These are phyloP conservation scores for Triangularia verruculosa DNA, from an alignment of 2,329 filamentous ascomycete genomes.

Conservation along the genomic window DNA sequence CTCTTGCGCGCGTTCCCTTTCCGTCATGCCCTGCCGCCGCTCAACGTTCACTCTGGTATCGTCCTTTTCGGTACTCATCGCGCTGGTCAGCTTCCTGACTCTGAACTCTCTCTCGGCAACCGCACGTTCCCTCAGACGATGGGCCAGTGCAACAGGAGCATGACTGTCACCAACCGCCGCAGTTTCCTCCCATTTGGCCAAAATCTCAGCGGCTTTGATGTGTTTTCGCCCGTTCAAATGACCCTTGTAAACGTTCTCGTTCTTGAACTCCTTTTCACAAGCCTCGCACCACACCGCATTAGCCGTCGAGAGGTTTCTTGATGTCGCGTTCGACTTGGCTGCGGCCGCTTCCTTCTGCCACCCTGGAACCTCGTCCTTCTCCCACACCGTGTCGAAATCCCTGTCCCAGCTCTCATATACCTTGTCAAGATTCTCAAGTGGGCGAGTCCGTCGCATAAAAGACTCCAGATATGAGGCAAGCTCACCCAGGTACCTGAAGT, in stretches of 20 bases:
- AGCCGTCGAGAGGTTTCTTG: constrained; percentile 36
- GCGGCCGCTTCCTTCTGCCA: constrained; percentile 63
- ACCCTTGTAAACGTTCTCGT: constrained; percentile 88
- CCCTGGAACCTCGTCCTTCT: constrained; percentile 71
- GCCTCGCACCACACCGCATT: constrained; percentile 85
- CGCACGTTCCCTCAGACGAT: constrained; percentile 77
- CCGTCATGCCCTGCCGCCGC: constrained; percentile 95
- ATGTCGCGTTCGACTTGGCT: constrained; percentile 38
- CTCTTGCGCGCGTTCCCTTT: constrained; percentile 90
- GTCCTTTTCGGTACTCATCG: constrained; percentile 82
- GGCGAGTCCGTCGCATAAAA: constrained; percentile 81
- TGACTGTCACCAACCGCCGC: constrained; percentile 28
- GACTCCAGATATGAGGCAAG: constrained; percentile 80
- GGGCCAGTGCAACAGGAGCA: constrained; percentile 37
- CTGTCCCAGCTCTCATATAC: constrained; percentile 72
- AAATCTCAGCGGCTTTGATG: constrained; percentile 72
- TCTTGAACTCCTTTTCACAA: constrained; percentile 93
- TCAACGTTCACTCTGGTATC: constrained; percentile 95
- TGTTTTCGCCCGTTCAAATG: constrained; percentile 93
- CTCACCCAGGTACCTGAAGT: constrained; percentile 83
- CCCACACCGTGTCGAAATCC: constrained; percentile 83
- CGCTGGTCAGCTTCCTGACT: constrained; percentile 72
- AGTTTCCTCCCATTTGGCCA: constrained; percentile 44
- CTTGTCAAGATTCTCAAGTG: constrained; percentile 80
- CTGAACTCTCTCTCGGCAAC: constrained; percentile 87